phyloP scores from a whole-genome alignment of 345 rosid genomes.

The Rubroshorea leprosula region DNA sequence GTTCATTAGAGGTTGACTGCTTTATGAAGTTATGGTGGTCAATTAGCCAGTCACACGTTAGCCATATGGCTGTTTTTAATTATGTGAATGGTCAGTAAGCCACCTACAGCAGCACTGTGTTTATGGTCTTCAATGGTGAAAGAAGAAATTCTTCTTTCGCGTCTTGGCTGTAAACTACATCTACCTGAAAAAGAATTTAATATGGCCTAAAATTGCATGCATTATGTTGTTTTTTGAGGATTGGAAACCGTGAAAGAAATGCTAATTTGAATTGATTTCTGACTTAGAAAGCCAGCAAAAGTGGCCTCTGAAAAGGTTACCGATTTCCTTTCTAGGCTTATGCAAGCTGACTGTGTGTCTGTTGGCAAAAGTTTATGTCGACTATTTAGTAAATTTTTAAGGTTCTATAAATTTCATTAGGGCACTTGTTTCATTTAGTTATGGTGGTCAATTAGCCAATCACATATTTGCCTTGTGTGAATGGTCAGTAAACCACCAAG shows the following conservation, averaged over 20 bases:
- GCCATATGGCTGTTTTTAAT: conserved; percentile 21
- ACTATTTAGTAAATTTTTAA: neutral
- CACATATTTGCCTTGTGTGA: conserved; percentile 36
- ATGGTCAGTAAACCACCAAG: conserved; percentile 48
- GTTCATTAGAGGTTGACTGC: neutral
- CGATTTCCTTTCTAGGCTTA: too few species aligned
- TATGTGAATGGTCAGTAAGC: conserved; percentile 65
- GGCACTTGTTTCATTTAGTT: neutral
- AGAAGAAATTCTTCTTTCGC: conserved; percentile 20
- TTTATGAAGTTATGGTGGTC: conserved; percentile 25
- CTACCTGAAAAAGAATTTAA: too few species aligned
- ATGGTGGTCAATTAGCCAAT: conserved; percentile 40
- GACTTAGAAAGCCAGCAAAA: too few species aligned
- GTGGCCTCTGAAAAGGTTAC: too few species aligned
- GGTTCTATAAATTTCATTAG: neutral
- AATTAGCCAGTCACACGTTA: conserved; percentile 43
- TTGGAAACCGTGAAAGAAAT: too few species aligned
- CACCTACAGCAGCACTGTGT: conserved; percentile 30
- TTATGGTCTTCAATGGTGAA: conserved; percentile 22
- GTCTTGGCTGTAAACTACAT: conserved; percentile 32
- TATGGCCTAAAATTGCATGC: too few species aligned
- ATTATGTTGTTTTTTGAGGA: too few species aligned
- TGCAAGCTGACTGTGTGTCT: neutral
- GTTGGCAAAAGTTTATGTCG: neutral
- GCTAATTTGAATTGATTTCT: too few species aligned